A percentile compares a stretch with the other conserved stretches of the same genome.
Conservation (phyloP, 495 filamentous ascomycete species). For the Penicillium riverlandense region DNA sequence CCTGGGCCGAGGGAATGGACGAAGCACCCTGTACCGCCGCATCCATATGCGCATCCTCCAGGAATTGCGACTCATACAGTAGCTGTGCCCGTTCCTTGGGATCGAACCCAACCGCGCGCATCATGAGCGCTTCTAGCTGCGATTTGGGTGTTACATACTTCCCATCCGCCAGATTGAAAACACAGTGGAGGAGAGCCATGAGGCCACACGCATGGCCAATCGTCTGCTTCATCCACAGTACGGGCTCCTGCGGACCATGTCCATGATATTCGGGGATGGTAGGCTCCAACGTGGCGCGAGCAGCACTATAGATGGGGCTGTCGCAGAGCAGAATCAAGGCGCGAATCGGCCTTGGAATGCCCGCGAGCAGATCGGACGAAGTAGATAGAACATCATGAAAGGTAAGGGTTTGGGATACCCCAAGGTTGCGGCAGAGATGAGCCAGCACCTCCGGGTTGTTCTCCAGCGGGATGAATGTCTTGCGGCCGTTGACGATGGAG, state of each 20-base stretch:
- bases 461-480: slow-evolving; percentile 45
- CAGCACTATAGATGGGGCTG: slow-evolving; percentile 33
- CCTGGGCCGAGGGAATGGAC: slow-evolving; percentile 52
- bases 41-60: slow-evolving; percentile 64
- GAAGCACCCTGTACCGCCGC: slow-evolving; percentile 65
- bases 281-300: slow-evolving; percentile 22
- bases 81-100: slow-evolving; percentile 49
- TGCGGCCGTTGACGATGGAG: slow-evolving; percentile 22
- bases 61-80: slow-evolving; percentile 57
- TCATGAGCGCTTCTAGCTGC: slow-evolving; percentile 18
- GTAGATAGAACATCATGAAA: slow-evolving; percentile 55
- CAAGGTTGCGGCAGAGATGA: slow-evolving; percentile 45
- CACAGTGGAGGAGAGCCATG: slow-evolving; percentile 54
- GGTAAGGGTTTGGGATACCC: slow-evolving; percentile 39
- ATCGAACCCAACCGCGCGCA: slow-evolving; percentile 27
- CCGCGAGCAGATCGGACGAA: slow-evolving; percentile 48
- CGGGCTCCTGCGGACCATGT: slow-evolving; percentile 43
- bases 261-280: slow-evolving; percentile 39
- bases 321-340: slow-evolving; percentile 53
- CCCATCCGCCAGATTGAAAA: slow-evolving; percentile 44
- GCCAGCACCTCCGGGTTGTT: slow-evolving; percentile 58
- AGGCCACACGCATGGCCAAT: slow-evolving; percentile 60
- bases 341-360: slow-evolving; percentile 49
- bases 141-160: slow-evolving; percentile 28
- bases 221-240: slow-evolving; percentile 60